phyloP scores from a whole-genome alignment of 2,329 filamentous ascomycete species.

The Lizonia empirigonia region DNA sequence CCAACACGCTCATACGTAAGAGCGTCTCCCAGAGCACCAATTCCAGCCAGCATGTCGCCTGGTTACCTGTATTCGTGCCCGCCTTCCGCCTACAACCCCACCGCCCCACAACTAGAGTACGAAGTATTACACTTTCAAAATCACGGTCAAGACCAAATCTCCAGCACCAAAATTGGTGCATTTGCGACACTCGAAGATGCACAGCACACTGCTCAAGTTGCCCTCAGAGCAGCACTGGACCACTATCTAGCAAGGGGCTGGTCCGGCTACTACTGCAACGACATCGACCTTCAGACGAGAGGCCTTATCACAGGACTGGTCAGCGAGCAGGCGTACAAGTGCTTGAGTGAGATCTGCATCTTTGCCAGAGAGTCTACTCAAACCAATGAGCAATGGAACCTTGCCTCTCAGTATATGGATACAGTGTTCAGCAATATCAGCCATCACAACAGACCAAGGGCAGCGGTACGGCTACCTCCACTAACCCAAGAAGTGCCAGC shows the following conservation, averaged over 20 bases:
- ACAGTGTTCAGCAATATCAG: no score
- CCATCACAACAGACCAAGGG: no score
- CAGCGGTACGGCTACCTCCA: not conserved
- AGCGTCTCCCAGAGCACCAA: not conserved
- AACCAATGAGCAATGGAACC: not conserved
- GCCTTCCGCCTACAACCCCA: not conserved
- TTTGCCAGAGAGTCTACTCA: not conserved
- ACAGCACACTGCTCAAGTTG: not conserved
- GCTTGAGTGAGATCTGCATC: slow-evolving; percentile 1
- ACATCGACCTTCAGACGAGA: not conserved
- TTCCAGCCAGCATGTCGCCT: not conserved
- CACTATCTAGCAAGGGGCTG: not conserved
- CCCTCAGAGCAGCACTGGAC: not conserved
- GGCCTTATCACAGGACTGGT: not conserved
- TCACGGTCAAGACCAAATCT: not conserved
- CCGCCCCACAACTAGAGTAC: not conserved
- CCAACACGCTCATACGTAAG: not conserved
- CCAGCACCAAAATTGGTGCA: not conserved
- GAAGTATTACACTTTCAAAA: not conserved
- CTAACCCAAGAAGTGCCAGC: not conserved
- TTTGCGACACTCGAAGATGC: not conserved
- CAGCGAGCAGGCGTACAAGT: not conserved
- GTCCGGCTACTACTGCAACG: not conserved
- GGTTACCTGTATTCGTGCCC: not conserved
- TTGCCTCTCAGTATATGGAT: no score